These are phyloP conservation scores for Ophiostoma perfectum DNA, from an alignment of 2,329 filamentous ascomycete genomes.

Conservation along the genomic window DNA sequence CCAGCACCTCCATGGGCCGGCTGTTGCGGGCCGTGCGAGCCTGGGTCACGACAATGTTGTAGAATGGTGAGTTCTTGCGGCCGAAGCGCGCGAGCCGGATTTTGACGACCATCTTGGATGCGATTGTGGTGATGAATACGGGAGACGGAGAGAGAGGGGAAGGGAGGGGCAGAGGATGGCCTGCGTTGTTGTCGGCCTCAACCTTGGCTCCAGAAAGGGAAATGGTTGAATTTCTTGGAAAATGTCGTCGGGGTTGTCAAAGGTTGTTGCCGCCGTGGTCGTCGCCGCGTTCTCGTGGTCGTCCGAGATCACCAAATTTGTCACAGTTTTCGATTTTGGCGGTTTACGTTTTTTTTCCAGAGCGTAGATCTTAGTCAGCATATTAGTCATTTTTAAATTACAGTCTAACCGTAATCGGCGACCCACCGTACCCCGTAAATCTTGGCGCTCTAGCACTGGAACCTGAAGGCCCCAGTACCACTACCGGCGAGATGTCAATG, in stretches of 20 bases:
- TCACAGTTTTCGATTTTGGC: not conserved
- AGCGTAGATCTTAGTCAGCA: not conserved
- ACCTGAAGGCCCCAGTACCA: not conserved
- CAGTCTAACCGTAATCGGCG: not conserved
- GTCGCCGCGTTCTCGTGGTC: not conserved
- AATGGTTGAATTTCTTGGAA: too few species aligned
- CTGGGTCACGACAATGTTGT: conserved; percentile 95
- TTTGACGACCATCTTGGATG: conserved; percentile 70
- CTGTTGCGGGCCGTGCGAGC: conserved; percentile 75
- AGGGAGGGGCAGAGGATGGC: too few species aligned
- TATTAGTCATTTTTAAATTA: not conserved
- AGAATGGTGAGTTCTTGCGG: conserved; percentile 80
- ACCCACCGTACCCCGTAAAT: not conserved
- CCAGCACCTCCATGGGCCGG: conserved; percentile 88
- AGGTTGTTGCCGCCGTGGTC: not conserved
- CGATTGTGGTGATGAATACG: not conserved
- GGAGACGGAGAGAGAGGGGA: not conserved
- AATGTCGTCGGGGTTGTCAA: not conserved
- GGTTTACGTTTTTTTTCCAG: not conserved
- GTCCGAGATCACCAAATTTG: not conserved
- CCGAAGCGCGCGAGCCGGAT: conserved; percentile 94
- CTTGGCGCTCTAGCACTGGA: not conserved
- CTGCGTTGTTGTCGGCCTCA: too few species aligned
- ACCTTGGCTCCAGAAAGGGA: too few species aligned
- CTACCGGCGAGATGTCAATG: conserved; percentile 5